A percentile compares a stretch with the other conserved stretches of the same genome.
These are phyloP conservation scores for Annulohypoxylon truncatum DNA, from an alignment of 2,329 filamentous ascomycete genomes.

Conservation along the genomic window DNA sequence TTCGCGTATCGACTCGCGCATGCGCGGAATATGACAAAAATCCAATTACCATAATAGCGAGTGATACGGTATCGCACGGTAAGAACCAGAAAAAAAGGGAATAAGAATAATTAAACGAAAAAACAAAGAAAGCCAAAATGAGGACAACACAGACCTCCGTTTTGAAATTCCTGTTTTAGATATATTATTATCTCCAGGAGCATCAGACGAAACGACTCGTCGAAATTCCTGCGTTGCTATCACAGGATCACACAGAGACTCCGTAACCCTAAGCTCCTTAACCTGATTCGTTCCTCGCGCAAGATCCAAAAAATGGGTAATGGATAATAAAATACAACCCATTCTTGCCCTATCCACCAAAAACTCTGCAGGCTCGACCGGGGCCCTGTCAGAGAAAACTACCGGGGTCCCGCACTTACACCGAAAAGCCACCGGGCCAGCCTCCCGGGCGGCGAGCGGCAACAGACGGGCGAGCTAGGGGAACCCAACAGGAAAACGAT, in stretches of 20 bases:
- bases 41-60: background rate
- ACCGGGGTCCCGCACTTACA: slow-evolving; percentile 41
- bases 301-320: background rate
- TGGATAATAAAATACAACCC: background rate
- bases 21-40: background rate
- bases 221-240: slow-evolving; percentile 8
- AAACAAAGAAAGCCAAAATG: background rate
- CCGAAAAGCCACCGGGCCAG: slow-evolving; percentile 41
- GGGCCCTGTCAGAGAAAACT: slow-evolving; percentile 21
- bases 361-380: background rate
- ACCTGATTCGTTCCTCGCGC: background rate
- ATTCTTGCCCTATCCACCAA: slow-evolving; percentile 9
- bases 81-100: slow-evolving; percentile 11
- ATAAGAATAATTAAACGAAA: background rate
- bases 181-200: slow-evolving; percentile 2
- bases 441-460: slow-evolving; percentile 28
- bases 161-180: background rate
- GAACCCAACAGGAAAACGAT: slow-evolving; percentile 13
- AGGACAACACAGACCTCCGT: slow-evolving; percentile 7
- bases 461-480: slow-evolving; percentile 18
- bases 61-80: slow-evolving; percentile 18
- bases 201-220: slow-evolving; percentile 19
- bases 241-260: background rate
- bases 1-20: slow-evolving; percentile 33
- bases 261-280: background rate